Base-by-base conservation (phyloP, 495 filamentous ascomycete genomes). In the Penicillium coprophilum region DNA sequence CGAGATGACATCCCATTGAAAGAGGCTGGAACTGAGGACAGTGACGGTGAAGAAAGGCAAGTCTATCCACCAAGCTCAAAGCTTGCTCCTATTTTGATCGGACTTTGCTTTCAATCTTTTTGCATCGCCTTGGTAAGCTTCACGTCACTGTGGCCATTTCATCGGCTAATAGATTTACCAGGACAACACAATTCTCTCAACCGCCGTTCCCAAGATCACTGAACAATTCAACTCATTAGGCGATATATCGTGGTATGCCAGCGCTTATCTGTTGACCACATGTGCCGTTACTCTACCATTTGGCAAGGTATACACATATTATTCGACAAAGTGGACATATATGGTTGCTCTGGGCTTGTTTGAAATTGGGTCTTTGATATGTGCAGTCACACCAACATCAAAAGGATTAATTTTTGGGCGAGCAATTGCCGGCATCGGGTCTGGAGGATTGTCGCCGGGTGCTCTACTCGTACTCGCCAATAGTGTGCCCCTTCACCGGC, bases 181-280 rank as follows among this genome's bases (percentile, higher is more conserved):
- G 77, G 85, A 88, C 63, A 87, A 88, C 61, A 89, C 90, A 9
- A 92, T 94, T 61, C 88, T 95, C 49, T 84, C 87, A 7, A 93
- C 90, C 0, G 90, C 90, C n/a, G 90, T 92, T 50, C 90, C 90
- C 5, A 84, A 84, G 49, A 93, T 95, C 51, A 92, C 90, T 0
- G 85, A 91, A 63, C 71, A 89, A 38, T 95, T 95, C 71, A 77
- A 88, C 23, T 84, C 87, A 20, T 66, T 94, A 0, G 75, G 78
- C 28, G 90, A 93, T 61, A 80, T 95, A 0, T 89, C 87, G 38
- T 93, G 90, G 90, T 93, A 92, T 55, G 89, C 85, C 20, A 82
- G 80, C 53, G 76, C 77, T 3, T 82, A 82, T 63, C 80, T 96
- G 31, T 80, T 96, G 59, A 91, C 87, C 9, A 86, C 84, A 1